phyloP scores from a whole-genome alignment of 495 filamentous ascomycete genomes.

The Lophiotrema nucula region DNA sequence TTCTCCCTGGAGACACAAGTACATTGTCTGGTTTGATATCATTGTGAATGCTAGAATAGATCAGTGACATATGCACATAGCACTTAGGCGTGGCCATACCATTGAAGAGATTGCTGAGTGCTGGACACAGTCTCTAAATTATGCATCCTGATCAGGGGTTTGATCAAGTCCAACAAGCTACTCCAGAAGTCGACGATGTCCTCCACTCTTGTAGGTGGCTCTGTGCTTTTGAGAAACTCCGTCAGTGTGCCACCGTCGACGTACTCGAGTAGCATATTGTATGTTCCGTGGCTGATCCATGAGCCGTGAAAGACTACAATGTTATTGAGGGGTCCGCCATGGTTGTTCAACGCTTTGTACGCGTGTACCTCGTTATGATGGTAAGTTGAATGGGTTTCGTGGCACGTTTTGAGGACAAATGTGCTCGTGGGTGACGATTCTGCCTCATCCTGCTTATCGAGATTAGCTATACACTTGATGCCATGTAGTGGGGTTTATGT shows the following conservation, averaged over 20 bases:
- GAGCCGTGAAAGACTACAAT: constrained; percentile 49
- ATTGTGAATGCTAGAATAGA: constrained; percentile 15
- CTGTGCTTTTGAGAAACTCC: constrained; percentile 39
- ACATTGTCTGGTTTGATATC: constrained; percentile 30
- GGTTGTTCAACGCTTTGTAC: constrained; percentile 35
- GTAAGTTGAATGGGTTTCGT: neutral
- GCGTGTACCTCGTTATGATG: constrained; percentile 29
- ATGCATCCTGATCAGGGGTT: constrained; percentile 45
- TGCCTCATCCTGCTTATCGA: constrained; percentile 5
- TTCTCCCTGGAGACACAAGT: constrained; percentile 16
- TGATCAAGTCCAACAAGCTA: constrained; percentile 41
- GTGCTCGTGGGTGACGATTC: constrained; percentile 17
- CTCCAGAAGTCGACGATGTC: constrained; percentile 49
- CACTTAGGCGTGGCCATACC: constrained; percentile 1
- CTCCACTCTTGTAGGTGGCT: constrained; percentile 34
- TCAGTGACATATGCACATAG: neutral
- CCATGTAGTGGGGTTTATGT: neutral
- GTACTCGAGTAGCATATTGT: constrained; percentile 50
- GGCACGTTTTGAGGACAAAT: constrained; percentile 48
- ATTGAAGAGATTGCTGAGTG: neutral
- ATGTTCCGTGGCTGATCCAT: constrained; percentile 42
- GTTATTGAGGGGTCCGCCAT: constrained; percentile 12
- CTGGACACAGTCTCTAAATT: neutral
- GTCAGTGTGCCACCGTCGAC: constrained; percentile 47
- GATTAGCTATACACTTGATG: no score